These are phyloP conservation scores for Withania somnifera DNA, from an alignment of 305 asterid species.

Conservation along the genomic window DNA sequence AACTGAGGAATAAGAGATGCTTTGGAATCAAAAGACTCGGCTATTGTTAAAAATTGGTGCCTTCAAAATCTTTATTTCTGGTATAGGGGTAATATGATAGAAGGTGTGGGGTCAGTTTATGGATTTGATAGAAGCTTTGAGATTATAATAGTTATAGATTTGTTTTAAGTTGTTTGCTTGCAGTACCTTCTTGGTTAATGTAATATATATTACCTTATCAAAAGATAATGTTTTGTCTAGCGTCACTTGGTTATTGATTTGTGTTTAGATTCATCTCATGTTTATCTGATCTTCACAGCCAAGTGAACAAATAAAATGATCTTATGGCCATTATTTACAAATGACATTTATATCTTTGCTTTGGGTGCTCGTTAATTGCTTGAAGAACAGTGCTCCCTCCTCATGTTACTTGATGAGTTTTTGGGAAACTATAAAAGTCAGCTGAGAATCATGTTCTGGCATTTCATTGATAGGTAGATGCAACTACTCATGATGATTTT, in stretches of 20 bases:
- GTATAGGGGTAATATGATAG: not conserved
- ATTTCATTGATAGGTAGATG: not conserved
- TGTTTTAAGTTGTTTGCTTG: not conserved
- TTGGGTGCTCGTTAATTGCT: not conserved
- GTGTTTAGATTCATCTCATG: not conserved
- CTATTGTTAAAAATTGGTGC: not conserved
- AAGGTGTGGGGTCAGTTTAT: not conserved
- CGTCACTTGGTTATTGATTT: too few relatives aligned
- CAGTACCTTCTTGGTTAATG: too few relatives aligned
- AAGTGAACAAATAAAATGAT: not conserved
- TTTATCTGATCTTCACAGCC: not conserved
- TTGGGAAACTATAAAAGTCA: not conserved
- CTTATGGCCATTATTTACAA: not conserved
- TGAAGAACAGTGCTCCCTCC: not conserved
- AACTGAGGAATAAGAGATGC: not conserved
- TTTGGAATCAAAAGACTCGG: not conserved
- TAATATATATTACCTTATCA: too few relatives aligned
- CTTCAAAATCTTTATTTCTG: not conserved
- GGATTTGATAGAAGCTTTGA: not conserved
- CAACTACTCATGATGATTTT: conserved; percentile 1
- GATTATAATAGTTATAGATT: not conserved
- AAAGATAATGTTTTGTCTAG: too few relatives aligned
- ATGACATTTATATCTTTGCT: not conserved
- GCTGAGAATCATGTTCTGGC: not conserved
- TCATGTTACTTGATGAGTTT: not conserved